Percentiles rank a stretch among this genome's conserved stretches.
phyloP scores from a whole-genome alignment of 116 monocot genomes.

The Thalassia testudinum region DNA sequence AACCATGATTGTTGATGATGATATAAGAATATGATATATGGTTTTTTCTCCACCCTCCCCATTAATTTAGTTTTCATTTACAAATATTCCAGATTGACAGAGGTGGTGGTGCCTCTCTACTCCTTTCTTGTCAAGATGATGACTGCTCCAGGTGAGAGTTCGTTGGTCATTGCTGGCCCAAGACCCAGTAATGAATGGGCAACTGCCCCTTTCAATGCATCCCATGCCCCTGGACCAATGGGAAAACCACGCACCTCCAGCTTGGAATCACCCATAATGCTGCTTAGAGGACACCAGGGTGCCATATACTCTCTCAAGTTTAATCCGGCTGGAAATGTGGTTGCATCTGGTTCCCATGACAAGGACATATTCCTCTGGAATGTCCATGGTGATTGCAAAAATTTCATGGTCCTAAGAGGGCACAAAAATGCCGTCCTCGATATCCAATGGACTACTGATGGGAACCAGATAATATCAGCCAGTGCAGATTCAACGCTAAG shows the following conservation, averaged over 20 bases:
- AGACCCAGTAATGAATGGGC: constrained; percentile 34
- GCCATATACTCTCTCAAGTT: constrained; percentile 87
- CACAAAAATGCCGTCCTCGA: constrained; percentile 90
- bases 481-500: constrained; percentile 84
- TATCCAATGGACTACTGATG: constrained; percentile 82
- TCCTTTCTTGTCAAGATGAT: neutral
- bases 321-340: constrained; percentile 64
- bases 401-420: constrained; percentile 73
- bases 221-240: constrained; percentile 25
- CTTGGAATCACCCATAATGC: constrained; percentile 91
- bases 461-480: constrained; percentile 64
- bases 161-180: constrained; percentile 29
- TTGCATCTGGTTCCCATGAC: constrained; percentile 94
- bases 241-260: constrained; percentile 71
- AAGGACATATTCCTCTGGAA: constrained; percentile 86
- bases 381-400: constrained; percentile 83
- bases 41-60: no score
- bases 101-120: no score
- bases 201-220: constrained; percentile 16
- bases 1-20: no score
- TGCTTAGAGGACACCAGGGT: constrained; percentile 82
- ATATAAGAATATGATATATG: no score
- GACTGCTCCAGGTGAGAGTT: constrained; percentile 16
- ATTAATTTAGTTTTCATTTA: no score
- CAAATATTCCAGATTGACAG: no score